Percentiles rank a stretch among this genome's conserved stretches.
phyloP scores from a whole-genome alignment of 257 asterid species.

The Plantago elongata region DNA sequence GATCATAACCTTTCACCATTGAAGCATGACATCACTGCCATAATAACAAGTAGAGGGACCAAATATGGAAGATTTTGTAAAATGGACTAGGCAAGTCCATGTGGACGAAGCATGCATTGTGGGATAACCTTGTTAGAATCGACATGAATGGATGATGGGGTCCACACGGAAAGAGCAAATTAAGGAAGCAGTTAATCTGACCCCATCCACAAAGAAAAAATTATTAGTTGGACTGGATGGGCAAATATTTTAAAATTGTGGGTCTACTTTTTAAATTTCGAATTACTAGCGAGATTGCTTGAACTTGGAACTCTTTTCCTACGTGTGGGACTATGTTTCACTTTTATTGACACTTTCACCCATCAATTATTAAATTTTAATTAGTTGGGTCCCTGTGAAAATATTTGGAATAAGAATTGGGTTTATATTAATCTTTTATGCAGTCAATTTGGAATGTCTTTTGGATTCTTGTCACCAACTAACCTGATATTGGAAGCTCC shows the following conservation, averaged over 20 bases:
- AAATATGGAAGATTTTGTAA: neutral
- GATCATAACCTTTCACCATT: neutral
- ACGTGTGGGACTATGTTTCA: slow-evolving; percentile 1
- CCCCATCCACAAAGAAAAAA: neutral
- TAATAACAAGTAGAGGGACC: slow-evolving; percentile 20
- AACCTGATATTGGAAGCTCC: too few species aligned
- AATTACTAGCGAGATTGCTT: neutral
- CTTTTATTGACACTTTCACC: neutral
- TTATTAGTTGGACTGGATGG: slow-evolving; percentile 7
- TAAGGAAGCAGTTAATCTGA: slow-evolving; percentile 12
- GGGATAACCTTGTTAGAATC: slow-evolving; percentile 23
- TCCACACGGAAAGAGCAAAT: slow-evolving; percentile 43
- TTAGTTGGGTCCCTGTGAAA: neutral
- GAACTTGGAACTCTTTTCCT: neutral
- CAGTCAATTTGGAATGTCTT: too few species aligned
- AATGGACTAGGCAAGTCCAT: slow-evolving; percentile 29
- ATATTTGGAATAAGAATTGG: too few species aligned
- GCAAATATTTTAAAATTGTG: neutral
- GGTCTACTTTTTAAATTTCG: neutral
- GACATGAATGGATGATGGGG: slow-evolving; percentile 25
- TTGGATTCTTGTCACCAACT: too few species aligned
- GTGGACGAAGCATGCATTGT: slow-evolving; percentile 18
- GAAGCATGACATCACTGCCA: neutral
- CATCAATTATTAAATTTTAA: neutral
- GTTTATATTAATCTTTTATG: too few species aligned